Base-by-base conservation (phyloP, 2,329 filamentous ascomycete genomes). In the Penicillium concentricum region DNA sequence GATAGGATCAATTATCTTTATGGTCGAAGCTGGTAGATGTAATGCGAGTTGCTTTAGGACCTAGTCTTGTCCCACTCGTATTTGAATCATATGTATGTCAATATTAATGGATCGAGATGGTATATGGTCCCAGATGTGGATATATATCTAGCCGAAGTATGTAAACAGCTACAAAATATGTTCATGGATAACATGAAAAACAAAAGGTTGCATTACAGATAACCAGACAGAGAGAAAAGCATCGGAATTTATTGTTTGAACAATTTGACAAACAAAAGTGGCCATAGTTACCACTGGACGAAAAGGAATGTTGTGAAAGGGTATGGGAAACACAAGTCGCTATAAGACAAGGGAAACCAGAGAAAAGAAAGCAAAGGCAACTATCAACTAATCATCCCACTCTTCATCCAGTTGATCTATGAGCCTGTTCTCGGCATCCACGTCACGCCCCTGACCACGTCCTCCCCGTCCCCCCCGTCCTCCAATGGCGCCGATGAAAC, bases 351-450 rank as follows among this genome's bases (percentile, higher is more conserved):
- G 20, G 39, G 15, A 51, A 20, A 45, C 10, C 13, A 26, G 39
- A 43, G 18, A 32, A 51, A 38, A 9, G 35, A 45, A 24, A 26
- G 51, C 4, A 44, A 43, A 12, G 28, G 32, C 6, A 52, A 22
- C 26, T 20, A 41, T 18, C 30, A 5, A 44, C 63, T 56, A 79
- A 63, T 96, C 92, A 66, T 97, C 92, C 93, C 93, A 97, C 72
- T 97, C 92, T 74, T 97, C 93, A 69, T 97, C 94, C 58, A 97
- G 81, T 74, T 97, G 91, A 73, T 97, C 93, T 72, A 99, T 97
- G 66, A 97, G 77, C 61, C 92, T 81, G 74, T 97, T 97, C 76
- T 97, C 94, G 54, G 92, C 92, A 57, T 97, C 93, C 7, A 83
- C 75, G 47, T 79, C 76, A 26, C 64, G 63, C 2, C 56, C 48